Conservation (phyloP, 495 filamentous ascomycete genomes). For the Aspergillus homomorphus region DNA sequence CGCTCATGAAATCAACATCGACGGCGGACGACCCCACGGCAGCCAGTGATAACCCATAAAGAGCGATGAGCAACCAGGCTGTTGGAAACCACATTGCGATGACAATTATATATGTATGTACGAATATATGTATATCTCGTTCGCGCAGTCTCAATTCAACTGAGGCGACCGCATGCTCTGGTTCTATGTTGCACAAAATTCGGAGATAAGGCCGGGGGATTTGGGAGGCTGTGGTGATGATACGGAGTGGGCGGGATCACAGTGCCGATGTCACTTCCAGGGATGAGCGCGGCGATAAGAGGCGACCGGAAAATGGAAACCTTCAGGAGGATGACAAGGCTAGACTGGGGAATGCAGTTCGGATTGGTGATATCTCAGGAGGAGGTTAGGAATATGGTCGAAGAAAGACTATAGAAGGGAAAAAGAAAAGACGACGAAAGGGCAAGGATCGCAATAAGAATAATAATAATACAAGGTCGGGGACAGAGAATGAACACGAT, state of each 20-base stretch:
- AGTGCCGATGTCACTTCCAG: neutral
- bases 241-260: neutral
- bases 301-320: neutral
- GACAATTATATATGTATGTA: neutral
- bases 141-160: neutral
- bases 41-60: constrained; percentile 24
- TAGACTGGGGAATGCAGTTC: neutral
- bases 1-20: constrained; percentile 42
- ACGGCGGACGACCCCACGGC: constrained; percentile 10
- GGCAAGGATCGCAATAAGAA: constrained; percentile 5
- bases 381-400: neutral
- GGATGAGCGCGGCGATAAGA: neutral
- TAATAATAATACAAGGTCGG: neutral
- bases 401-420: constrained; percentile 3
- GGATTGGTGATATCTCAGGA: neutral
- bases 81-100: constrained; percentile 17
- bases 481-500: neutral
- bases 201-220: constrained; percentile 1
- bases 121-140: neutral
- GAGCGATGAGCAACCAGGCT: constrained; percentile 15
- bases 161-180: constrained; percentile 3
- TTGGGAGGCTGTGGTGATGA: neutral
- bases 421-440: neutral
- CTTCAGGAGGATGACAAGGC: neutral
- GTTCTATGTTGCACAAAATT: neutral